Evolutionary conservation across 352 stramenopile species (phyloP).

Genomic region (Phytophthora boehmeriae): DNA sequence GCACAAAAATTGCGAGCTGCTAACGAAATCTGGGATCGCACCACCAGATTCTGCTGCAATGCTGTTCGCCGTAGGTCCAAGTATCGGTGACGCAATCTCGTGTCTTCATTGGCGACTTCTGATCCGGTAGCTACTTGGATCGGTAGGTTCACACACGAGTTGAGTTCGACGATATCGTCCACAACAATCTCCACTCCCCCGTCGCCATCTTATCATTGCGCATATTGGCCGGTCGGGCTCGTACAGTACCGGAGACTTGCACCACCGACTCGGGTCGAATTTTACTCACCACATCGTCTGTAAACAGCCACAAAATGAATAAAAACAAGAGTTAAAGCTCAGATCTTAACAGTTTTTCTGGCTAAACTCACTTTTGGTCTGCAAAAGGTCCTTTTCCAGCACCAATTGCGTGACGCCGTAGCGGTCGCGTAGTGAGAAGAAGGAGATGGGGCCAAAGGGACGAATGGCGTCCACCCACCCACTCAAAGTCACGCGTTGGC

Average conservation of each 20-base stretch:
- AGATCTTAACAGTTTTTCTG: too few relatives aligned
- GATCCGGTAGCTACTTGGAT: slow-evolving; percentile 70
- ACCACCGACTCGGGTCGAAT: slow-evolving; percentile 77
- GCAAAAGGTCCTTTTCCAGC: slow-evolving; percentile 65
- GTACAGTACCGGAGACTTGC: slow-evolving; percentile 68
- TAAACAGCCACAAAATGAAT: neutral
- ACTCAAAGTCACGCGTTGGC: slow-evolving; percentile 66
- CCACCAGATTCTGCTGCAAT: slow-evolving; percentile 81
- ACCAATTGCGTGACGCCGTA: slow-evolving; percentile 84
- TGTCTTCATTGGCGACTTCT: slow-evolving; percentile 68
- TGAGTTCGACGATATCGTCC: slow-evolving; percentile 63
- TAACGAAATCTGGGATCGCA: slow-evolving; percentile 77
- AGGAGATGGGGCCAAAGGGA: slow-evolving; percentile 78
- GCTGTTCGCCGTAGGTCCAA: slow-evolving; percentile 75
- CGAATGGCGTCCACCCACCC: slow-evolving; percentile 85
- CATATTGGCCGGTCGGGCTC: slow-evolving; percentile 62
- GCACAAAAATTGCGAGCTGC: slow-evolving; percentile 75
- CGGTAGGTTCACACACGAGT: slow-evolving; percentile 58
- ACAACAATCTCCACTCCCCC: slow-evolving; percentile 79
- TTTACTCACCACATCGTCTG: slow-evolving; percentile 50
- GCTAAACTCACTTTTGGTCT: slow-evolving; percentile 31
- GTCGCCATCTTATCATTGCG: slow-evolving; percentile 75
- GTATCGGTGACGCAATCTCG: slow-evolving; percentile 78
- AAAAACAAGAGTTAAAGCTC: too few relatives aligned
- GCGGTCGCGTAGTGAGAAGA: slow-evolving; percentile 83